These are phyloP conservation scores for Glycyrrhiza uralensis DNA, from an alignment of 306 rosid genomes.

Conservation along the genomic window DNA sequence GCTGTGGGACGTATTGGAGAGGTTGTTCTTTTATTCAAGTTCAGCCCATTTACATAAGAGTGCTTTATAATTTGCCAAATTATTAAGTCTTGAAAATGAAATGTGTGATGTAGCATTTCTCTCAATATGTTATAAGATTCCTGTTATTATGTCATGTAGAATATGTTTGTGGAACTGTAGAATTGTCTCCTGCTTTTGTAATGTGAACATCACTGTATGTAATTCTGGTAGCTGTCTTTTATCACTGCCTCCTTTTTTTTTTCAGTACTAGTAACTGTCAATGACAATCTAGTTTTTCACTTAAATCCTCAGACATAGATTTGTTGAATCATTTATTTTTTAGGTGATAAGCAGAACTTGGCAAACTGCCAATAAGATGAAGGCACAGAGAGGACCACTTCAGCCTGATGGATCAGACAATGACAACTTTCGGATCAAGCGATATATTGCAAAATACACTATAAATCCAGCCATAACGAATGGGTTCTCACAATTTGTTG, in stretches of 20 bases:
- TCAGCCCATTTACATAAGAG: not conserved
- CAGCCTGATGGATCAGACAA: constrained; percentile 44
- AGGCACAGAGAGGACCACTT: constrained; percentile 63
- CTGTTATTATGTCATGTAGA: not conserved
- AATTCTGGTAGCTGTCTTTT: not conserved
- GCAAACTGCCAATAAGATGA: constrained; percentile 99
- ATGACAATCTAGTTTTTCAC: not conserved
- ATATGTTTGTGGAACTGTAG: not conserved
- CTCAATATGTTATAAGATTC: not conserved
- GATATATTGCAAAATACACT: constrained; percentile 86
- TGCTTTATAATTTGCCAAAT: constrained; percentile 1
- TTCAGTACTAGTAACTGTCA: not conserved
- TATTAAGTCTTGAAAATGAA: constrained; percentile 6
- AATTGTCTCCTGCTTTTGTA: not conserved
- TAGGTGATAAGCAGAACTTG: constrained; percentile 94
- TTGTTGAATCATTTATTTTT: constrained; percentile 14
- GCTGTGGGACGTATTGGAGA: constrained; percentile 99
- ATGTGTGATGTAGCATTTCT: not conserved
- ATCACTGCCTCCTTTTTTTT: not conserved
- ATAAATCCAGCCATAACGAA: constrained; percentile 89
- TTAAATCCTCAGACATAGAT: not conserved
- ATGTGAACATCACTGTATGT: not conserved
- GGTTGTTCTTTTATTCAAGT: constrained; percentile 46
- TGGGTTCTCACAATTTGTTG: constrained; percentile 66
- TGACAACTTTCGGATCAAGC: constrained; percentile 78